Evolutionary conservation across 1,284 basidiomycete genomes (phyloP).

Genomic region (Heterobasidion occidentale): DNA sequence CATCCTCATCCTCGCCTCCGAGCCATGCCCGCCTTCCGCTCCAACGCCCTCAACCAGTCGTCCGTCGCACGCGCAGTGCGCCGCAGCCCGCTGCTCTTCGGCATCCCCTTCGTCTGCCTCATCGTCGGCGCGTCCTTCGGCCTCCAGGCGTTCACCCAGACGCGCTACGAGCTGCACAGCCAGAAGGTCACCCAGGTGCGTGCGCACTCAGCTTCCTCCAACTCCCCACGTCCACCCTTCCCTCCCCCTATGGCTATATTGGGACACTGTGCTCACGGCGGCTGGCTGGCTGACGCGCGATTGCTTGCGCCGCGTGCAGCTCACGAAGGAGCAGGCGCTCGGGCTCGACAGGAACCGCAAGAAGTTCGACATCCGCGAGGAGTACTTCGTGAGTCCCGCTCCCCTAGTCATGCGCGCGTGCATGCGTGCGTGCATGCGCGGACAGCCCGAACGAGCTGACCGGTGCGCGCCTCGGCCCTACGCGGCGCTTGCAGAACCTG

Average conservation of each 20-base stretch:
- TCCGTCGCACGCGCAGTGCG: conserved; percentile 38
- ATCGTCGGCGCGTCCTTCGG: conserved; percentile 88
- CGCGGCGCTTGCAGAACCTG: conserved; percentile 43
- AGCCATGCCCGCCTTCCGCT: conserved; percentile 51
- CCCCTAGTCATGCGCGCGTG: background rate
- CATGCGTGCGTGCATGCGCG: no score
- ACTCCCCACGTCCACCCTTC: background rate
- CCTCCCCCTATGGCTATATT: no score
- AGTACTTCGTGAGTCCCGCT: conserved; percentile 78
- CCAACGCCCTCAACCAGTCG: conserved; percentile 41
- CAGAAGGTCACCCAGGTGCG: conserved; percentile 68
- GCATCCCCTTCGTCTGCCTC: conserved; percentile 80
- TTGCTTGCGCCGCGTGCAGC: conserved; percentile 26
- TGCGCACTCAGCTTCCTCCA: background rate
- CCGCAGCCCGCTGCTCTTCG: conserved; percentile 67
- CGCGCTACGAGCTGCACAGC: conserved; percentile 84
- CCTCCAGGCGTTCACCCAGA: conserved; percentile 81
- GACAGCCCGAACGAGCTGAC: no score
- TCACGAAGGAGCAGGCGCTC: conserved; percentile 81
- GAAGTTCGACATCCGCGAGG: conserved; percentile 89
- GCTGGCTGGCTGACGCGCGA: background rate
- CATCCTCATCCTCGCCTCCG: background rate
- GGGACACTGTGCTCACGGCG: background rate
- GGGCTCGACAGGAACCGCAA: conserved; percentile 74
- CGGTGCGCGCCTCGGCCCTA: no score